A percentile compares a stretch with the other conserved stretches of the same genome.
Evolutionary conservation across 805 yeast genomes (phyloP).

Genomic region (Saturnispora silvae): DNA sequence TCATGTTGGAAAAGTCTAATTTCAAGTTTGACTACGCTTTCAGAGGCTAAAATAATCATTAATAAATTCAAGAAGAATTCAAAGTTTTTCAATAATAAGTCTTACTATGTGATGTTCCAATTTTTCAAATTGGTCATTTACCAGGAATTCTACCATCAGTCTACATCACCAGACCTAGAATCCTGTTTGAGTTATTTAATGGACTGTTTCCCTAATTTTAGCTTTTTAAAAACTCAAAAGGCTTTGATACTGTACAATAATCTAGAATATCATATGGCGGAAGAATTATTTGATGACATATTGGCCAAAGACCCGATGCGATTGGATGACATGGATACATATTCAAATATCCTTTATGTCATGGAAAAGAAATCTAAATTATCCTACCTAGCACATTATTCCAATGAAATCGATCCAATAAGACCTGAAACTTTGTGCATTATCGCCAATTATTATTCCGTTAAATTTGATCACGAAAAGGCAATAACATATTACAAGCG

Average conservation of each 20-base stretch:
- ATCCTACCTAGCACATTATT: slow-evolving; percentile 77
- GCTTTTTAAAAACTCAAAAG: slow-evolving; percentile 67
- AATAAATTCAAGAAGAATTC: slow-evolving; percentile 30
- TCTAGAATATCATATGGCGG: slow-evolving; percentile 78
- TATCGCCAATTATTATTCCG: slow-evolving; percentile 84
- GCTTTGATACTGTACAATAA: slow-evolving; percentile 76
- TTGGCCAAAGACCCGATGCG: slow-evolving; percentile 70
- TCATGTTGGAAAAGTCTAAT: slow-evolving; percentile 81
- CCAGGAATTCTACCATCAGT: slow-evolving; percentile 73
- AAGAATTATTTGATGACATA: slow-evolving; percentile 64
- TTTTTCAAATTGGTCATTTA: slow-evolving; percentile 57
- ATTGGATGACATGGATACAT: slow-evolving; percentile 83
- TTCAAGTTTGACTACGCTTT: slow-evolving; percentile 47
- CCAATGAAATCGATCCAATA: slow-evolving; percentile 71
- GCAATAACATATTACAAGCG: slow-evolving; percentile 89
- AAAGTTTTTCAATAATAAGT: slow-evolving; percentile 21
- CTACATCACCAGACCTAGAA: slow-evolving; percentile 37
- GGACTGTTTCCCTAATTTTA: slow-evolving; percentile 57
- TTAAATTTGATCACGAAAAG: slow-evolving; percentile 87
- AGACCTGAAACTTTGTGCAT: slow-evolving; percentile 94
- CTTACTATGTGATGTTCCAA: slow-evolving; percentile 23
- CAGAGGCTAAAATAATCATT: slow-evolving; percentile 41
- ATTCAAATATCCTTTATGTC: slow-evolving; percentile 90
- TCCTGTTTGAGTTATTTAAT: slow-evolving; percentile 40
- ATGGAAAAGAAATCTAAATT: slow-evolving; percentile 82